These are phyloP conservation scores for Modicella reniformis DNA, from an alignment of 371 early-diverging fungal species.

Conservation along the genomic window DNA sequence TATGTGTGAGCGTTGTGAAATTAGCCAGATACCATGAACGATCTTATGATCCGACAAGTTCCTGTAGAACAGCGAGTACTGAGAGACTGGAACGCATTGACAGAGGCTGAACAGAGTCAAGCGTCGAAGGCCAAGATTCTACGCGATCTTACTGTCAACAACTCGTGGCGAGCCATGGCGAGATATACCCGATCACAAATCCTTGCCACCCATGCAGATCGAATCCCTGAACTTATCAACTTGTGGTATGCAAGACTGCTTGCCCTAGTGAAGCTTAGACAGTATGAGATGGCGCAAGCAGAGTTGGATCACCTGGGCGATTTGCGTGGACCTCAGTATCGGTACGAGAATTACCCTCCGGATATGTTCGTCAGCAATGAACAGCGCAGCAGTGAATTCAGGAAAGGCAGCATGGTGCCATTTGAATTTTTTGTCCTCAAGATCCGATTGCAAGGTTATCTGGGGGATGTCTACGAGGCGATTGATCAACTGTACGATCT, in stretches of 20 bases:
- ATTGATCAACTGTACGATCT: slow-evolving; percentile 65
- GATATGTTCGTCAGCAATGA: slow-evolving; percentile 25
- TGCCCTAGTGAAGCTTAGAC: slow-evolving; percentile 62
- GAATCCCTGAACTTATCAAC: slow-evolving; percentile 42
- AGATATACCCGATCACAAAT: slow-evolving; percentile 66
- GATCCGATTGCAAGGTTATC: slow-evolving; percentile 62
- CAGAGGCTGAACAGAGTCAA: slow-evolving; percentile 51
- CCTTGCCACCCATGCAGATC: slow-evolving; percentile 57
- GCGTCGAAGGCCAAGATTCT: slow-evolving; percentile 48
- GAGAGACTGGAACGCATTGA: slow-evolving; percentile 54
- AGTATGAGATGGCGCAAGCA: slow-evolving; percentile 69
- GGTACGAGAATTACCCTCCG: slow-evolving; percentile 56
- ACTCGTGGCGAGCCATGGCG: slow-evolving; percentile 68
- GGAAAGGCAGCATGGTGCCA: slow-evolving; percentile 60
- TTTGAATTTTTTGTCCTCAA: slow-evolving; percentile 65
- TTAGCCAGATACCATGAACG: slow-evolving; percentile 67
- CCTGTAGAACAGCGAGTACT: slow-evolving; percentile 64
- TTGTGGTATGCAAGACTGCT: slow-evolving; percentile 68
- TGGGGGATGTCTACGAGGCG: slow-evolving; percentile 60
- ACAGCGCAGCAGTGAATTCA: slow-evolving; percentile 13
- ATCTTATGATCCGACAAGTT: slow-evolving; percentile 61
- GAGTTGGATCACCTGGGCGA: slow-evolving; percentile 71
- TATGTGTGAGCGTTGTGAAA: neutral
- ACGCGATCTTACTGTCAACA: slow-evolving; percentile 59
- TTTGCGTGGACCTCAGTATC: slow-evolving; percentile 59